A percentile compares a stretch with the other conserved stretches of the same genome.
Evolutionary conservation across 257 asterid genomes (phyloP).

Genomic region (Scutellaria baicalensis): DNA sequence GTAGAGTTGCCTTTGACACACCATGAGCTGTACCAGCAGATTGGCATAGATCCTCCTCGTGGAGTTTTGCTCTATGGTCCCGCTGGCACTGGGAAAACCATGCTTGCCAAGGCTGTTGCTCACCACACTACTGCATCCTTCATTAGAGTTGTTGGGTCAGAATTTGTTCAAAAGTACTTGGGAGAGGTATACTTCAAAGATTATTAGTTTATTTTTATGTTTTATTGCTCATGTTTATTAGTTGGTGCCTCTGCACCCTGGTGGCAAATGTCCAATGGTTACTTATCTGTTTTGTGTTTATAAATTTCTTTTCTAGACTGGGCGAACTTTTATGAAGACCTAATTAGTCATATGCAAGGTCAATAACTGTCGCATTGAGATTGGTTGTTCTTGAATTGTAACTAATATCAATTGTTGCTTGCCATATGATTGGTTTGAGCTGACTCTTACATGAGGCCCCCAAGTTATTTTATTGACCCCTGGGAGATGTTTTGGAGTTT

Average conservation of each 20-base stretch:
- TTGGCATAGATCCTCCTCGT: constrained; percentile 92
- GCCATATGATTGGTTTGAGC: background rate
- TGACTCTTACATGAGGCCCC: background rate
- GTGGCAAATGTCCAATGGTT: background rate
- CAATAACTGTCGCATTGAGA: background rate
- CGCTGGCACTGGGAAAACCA: constrained; percentile 93
- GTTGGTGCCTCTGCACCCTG: background rate
- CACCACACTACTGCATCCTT: constrained; percentile 88
- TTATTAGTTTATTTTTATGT: background rate
- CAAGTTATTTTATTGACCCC: background rate
- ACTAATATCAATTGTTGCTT: background rate
- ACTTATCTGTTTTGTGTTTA: background rate
- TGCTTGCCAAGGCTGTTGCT: constrained; percentile 95
- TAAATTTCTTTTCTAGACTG: background rate
- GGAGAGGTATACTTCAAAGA: constrained; percentile 59
- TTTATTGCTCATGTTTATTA: background rate
- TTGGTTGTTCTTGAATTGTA: background rate
- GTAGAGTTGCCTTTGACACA: constrained; percentile 89
- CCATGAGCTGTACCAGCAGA: constrained; percentile 74
- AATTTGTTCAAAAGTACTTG: constrained; percentile 84
- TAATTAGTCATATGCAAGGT: background rate
- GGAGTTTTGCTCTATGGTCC: constrained; percentile 93
- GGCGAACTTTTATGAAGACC: background rate
- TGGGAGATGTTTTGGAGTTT: background rate
- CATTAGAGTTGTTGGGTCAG: constrained; percentile 88